phyloP scores from a whole-genome alignment of 2,329 filamentous ascomycete genomes.

The Tothia fuscella region DNA sequence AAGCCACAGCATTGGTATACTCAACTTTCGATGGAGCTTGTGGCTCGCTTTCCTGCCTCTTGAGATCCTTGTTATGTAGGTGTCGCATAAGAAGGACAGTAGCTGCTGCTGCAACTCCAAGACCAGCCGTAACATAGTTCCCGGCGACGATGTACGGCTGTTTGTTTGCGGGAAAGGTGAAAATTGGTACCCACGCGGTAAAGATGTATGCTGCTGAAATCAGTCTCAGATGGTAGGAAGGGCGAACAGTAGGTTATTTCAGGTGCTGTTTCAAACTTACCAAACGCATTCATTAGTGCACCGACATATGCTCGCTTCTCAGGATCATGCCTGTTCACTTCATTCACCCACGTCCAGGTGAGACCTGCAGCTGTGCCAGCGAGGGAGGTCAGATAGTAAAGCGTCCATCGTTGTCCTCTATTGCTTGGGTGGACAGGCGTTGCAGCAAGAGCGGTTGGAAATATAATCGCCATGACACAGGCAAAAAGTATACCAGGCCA shows the following conservation, averaged over 20 bases:
- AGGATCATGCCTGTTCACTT: too few relatives aligned
- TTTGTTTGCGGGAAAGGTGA: not conserved
- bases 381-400: too few relatives aligned
- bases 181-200: not conserved
- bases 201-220: not conserved
- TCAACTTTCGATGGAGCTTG: too few relatives aligned
- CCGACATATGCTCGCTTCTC: too few relatives aligned
- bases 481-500: too few relatives aligned
- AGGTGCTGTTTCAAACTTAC: not conserved
- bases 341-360: too few relatives aligned
- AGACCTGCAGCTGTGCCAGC: too few relatives aligned
- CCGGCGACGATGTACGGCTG: not conserved
- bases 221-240: not conserved
- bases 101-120: not conserved
- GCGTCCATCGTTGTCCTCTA: too few relatives aligned
- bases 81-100: not conserved
- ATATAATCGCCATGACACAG: too few relatives aligned
- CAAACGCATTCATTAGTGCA: not conserved
- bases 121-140: not conserved
- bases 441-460: too few relatives aligned
- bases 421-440: too few relatives aligned
- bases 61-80: not conserved
- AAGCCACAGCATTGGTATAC: too few relatives aligned
- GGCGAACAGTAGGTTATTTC: not conserved
- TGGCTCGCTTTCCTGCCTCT: not conserved